These are phyloP conservation scores for Melanogaster broomeanus DNA, from an alignment of 768 basidiomycete species.

Conservation along the genomic window DNA sequence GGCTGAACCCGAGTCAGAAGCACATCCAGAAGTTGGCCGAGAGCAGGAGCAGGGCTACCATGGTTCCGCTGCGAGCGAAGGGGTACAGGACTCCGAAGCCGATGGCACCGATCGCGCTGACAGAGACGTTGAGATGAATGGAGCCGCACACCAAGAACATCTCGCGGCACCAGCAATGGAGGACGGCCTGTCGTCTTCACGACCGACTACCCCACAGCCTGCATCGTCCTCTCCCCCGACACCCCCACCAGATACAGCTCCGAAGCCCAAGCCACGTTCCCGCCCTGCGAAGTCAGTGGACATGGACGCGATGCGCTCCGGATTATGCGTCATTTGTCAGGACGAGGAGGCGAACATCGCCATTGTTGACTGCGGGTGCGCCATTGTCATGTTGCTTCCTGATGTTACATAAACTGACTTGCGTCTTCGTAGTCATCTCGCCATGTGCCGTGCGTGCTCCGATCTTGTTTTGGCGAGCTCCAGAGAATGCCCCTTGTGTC, in stretches of 20 bases:
- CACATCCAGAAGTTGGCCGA: not conserved
- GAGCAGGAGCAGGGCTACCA: not conserved
- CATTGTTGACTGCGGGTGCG: conserved; percentile 91
- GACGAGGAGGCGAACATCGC: conserved; percentile 95
- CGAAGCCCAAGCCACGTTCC: conserved; percentile 41
- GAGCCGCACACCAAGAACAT: conserved; percentile 1
- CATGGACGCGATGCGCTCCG: conserved; percentile 55
- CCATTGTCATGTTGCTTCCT: conserved; percentile 13
- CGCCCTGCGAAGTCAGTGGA: conserved; percentile 10
- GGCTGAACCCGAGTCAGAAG: conserved; percentile 19
- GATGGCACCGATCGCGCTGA: not conserved
- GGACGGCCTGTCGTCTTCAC: conserved; percentile 3
- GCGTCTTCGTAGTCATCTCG: conserved; percentile 59
- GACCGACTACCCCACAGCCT: conserved; percentile 11
- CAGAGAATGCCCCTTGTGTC: conserved; percentile 87
- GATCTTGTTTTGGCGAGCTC: conserved; percentile 78
- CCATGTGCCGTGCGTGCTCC: conserved; percentile 77
- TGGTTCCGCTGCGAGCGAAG: not conserved
- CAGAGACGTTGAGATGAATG: conserved; percentile 3
- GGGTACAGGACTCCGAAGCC: conserved; percentile 1
- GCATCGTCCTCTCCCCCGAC: conserved; percentile 24
- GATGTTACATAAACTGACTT: not conserved
- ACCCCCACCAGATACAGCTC: conserved; percentile 29
- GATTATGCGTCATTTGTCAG: conserved; percentile 90
- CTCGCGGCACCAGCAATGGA: not conserved